These are phyloP conservation scores for Colletotrichum ledebouriae DNA, from an alignment of 2,329 filamentous ascomycete genomes.

Conservation along the genomic window DNA sequence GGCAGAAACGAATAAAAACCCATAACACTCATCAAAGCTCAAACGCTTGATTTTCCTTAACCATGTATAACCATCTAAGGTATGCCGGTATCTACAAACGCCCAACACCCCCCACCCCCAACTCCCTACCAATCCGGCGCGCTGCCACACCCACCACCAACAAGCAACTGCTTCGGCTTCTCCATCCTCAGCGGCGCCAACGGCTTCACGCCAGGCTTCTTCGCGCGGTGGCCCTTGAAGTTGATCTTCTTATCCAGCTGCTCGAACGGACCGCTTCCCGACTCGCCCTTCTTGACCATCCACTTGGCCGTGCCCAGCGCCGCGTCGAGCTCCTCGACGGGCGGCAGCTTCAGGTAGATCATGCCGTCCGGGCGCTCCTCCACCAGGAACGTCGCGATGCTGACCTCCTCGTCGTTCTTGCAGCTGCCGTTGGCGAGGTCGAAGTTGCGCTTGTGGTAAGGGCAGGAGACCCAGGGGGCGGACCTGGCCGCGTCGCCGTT, in stretches of 20 bases:
- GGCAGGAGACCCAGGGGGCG: constrained; percentile 85
- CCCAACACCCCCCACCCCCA: neutral
- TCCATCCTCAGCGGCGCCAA: constrained; percentile 51
- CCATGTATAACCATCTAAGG: neutral
- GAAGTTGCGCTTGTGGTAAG: constrained; percentile 92
- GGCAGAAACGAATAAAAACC: no score
- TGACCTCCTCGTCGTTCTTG: constrained; percentile 79
- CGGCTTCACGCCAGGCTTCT: constrained; percentile 57
- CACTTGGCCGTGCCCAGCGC: constrained; percentile 84
- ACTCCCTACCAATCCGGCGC: constrained; percentile 61
- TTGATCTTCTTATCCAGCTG: constrained; percentile 62
- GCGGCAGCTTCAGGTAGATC: constrained; percentile 85
- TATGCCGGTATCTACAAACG: neutral
- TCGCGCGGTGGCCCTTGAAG: constrained; percentile 59
- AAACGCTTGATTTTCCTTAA: neutral
- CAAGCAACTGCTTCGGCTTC: constrained; percentile 55
- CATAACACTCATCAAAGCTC: neutral
- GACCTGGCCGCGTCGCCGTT: constrained; percentile 49
- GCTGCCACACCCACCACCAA: constrained; percentile 55
- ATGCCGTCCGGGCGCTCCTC: constrained; percentile 81
- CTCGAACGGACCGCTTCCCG: constrained; percentile 54
- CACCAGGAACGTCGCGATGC: constrained; percentile 84
- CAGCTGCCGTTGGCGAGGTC: constrained; percentile 80
- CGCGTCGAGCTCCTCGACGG: constrained; percentile 83
- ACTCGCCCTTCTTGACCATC: constrained; percentile 81